A percentile compares a stretch with the other conserved stretches of the same genome.
These are phyloP conservation scores for Articulospora tetracladia DNA, from an alignment of 495 filamentous ascomycete genomes.

Conservation along the genomic window DNA sequence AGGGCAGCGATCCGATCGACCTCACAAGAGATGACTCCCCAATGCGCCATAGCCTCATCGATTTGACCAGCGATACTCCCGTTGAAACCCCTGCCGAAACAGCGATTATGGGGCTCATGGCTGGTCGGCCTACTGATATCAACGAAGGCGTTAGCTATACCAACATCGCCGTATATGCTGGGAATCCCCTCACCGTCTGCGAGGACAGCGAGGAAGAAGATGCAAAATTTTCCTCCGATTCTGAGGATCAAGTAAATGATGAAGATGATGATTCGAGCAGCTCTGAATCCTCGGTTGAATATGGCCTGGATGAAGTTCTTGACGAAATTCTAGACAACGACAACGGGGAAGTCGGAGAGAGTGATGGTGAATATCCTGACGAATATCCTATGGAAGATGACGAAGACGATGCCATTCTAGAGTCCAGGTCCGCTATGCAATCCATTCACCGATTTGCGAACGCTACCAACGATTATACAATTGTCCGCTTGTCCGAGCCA, in stretches of 20 bases:
- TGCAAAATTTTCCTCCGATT: conserved; percentile 32
- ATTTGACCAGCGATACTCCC: conserved; percentile 9
- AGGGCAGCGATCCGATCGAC: conserved; percentile 22
- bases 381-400: conserved; percentile 29
- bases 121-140: conserved; percentile 13
- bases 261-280: not conserved
- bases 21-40: conserved; percentile 23
- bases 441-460: conserved; percentile 1
- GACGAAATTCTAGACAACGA: not conserved
- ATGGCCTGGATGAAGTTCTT: not conserved
- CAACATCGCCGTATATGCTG: conserved; percentile 8
- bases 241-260: conserved; percentile 17
- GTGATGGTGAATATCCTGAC: conserved; percentile 15
- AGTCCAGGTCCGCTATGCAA: not conserved
- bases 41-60: not conserved
- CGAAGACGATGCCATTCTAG: not conserved
- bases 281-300: not conserved
- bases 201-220: conserved; percentile 24
- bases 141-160: not conserved
- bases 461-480: conserved; percentile 6
- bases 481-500: conserved; percentile 2
- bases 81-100: conserved; percentile 6
- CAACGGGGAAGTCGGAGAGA: conserved; percentile 3
- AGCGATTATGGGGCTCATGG: conserved; percentile 1
- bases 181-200: conserved; percentile 13